phyloP scores from a whole-genome alignment of 352 stramenopile species.

The Phytophthora idaei region DNA sequence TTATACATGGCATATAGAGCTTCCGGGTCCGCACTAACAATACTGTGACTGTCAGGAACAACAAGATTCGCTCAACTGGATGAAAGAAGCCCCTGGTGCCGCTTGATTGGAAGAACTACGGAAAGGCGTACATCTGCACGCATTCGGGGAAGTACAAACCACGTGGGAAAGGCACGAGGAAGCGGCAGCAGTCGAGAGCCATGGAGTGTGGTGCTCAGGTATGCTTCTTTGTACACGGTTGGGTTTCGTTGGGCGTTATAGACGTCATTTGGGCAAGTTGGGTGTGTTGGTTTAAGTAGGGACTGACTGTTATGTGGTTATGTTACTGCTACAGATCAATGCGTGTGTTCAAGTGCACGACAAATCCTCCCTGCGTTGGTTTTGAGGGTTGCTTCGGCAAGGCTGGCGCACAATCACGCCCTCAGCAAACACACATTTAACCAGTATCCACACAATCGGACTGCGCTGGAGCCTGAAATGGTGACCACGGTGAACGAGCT shows the following conservation, averaged over 20 bases:
- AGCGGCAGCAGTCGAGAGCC: background rate
- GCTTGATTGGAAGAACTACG: background rate
- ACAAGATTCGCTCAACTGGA: background rate
- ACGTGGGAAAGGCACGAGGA: background rate
- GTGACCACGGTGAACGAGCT: no score
- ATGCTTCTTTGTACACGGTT: background rate
- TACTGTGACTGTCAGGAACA: background rate
- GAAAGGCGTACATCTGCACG: background rate
- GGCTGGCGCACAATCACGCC: no score
- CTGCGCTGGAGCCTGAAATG: no score
- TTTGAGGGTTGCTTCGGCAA: no score
- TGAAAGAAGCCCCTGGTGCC: background rate
- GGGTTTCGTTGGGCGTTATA: background rate
- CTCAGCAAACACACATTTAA: no score
- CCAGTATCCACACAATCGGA: no score
- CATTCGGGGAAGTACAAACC: background rate
- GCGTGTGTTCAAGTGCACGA: background rate
- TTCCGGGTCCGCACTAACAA: background rate
- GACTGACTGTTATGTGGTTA: background rate
- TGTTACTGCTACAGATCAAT: conserved; percentile 1
- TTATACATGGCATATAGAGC: background rate
- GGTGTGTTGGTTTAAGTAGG: no score
- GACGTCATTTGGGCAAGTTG: no score
- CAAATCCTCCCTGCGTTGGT: background rate
- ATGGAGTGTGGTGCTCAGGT: conserved; percentile 1